phyloP scores from a whole-genome alignment of 1,139 yeast species.

The Geotrichum reessii region DNA sequence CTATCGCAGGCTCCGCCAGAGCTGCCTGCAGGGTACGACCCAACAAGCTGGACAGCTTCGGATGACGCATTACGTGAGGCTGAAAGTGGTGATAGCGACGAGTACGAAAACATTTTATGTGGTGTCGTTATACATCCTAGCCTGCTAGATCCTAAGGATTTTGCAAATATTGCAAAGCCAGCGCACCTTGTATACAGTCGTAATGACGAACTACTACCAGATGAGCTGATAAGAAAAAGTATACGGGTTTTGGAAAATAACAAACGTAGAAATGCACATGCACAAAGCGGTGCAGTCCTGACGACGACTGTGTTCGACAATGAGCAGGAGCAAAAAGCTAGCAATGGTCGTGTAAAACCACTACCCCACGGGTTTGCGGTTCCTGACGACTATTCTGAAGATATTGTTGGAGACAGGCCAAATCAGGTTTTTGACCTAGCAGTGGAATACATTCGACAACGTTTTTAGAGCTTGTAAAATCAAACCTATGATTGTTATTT shows the following conservation, averaged over 20 bases:
- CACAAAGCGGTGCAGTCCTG: slow-evolving; percentile 22
- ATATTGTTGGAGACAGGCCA: slow-evolving; percentile 34
- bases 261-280: slow-evolving; percentile 15
- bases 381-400: slow-evolving; percentile 37
- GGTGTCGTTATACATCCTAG: slow-evolving; percentile 39
- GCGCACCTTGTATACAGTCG: slow-evolving; percentile 33
- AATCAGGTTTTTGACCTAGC: slow-evolving; percentile 26
- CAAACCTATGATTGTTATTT: background rate
- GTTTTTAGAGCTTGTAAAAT: background rate
- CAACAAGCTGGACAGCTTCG: slow-evolving; percentile 16
- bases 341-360: slow-evolving; percentile 20
- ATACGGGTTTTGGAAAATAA: slow-evolving; percentile 24
- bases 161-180: slow-evolving; percentile 33
- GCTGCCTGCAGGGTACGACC: slow-evolving; percentile 16
- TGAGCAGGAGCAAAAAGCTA: slow-evolving; percentile 14
- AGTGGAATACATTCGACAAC: slow-evolving; percentile 24
- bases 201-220: slow-evolving; percentile 33
- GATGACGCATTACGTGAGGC: slow-evolving; percentile 25
- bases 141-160: slow-evolving; percentile 32
- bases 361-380: slow-evolving; percentile 42
- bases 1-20: slow-evolving; percentile 23
- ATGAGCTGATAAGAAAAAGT: slow-evolving; percentile 23
- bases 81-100: slow-evolving; percentile 24
- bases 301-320: slow-evolving; percentile 25
- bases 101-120: slow-evolving; percentile 30